A percentile compares a stretch with the other conserved stretches of the same genome.
Conservation (phyloP, 208 protist species). For the Leishmania tarentolae region DNA sequence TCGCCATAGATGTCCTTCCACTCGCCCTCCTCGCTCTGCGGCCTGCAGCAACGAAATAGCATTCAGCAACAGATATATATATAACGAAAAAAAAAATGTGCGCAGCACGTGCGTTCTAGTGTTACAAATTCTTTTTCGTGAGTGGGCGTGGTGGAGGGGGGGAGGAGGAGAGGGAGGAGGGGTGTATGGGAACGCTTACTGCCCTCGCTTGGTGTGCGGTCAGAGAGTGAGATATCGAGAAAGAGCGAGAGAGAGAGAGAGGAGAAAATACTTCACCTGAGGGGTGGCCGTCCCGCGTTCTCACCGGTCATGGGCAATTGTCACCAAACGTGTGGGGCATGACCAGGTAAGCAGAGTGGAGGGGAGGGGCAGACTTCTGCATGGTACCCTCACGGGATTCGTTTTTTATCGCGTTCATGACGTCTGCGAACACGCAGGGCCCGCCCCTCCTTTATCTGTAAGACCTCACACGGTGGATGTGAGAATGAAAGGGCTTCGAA, state of each 20-base stretch:
- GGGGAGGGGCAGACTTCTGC: background rate
- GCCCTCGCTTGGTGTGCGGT: background rate
- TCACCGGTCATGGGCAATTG: background rate
- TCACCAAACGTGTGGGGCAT: background rate
- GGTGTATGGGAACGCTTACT: background rate
- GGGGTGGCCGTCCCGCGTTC: background rate
- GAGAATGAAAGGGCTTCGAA: background rate
- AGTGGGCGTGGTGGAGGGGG: background rate
- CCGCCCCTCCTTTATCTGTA: background rate
- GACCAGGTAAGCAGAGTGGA: background rate
- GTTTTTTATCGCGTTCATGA: background rate
- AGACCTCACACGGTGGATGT: background rate
- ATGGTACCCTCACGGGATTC: background rate
- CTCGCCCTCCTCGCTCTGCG: slow-evolving; percentile 49
- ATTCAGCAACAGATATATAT: slow-evolving; percentile 3
- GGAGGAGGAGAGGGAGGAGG: too few relatives aligned
- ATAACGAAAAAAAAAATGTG: too few relatives aligned
- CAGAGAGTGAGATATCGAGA: too few relatives aligned
- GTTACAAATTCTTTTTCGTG: background rate
- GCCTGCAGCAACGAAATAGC: slow-evolving; percentile 37
- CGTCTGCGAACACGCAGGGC: background rate
- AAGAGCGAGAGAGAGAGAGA: background rate
- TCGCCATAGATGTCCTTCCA: slow-evolving; percentile 84
- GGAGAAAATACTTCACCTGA: background rate
- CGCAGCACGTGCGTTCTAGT: background rate